Evolutionary conservation across 208 protist genomes (phyloP).

Genomic region (Wallacemonas sp.): DNA sequence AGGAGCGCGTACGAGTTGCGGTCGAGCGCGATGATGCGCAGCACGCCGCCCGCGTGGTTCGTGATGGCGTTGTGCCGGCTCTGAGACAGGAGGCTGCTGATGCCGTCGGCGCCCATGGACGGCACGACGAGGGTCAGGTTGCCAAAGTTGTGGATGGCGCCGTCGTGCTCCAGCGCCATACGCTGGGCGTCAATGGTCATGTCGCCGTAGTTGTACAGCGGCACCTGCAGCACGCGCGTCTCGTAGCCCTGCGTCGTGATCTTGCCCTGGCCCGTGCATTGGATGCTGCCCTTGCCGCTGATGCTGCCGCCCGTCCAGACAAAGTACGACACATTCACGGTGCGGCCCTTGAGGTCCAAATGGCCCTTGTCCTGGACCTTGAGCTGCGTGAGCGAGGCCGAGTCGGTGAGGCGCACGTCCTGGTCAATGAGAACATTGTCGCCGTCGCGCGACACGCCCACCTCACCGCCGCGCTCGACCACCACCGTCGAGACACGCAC

Average conservation of each 20-base stretch:
- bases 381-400: slow-evolving; percentile 51
- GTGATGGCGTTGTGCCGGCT: slow-evolving; percentile 55
- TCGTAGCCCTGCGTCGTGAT: slow-evolving; percentile 74
- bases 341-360: slow-evolving; percentile 55
- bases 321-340: slow-evolving; percentile 79
- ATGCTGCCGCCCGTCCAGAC: slow-evolving; percentile 79
- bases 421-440: slow-evolving; percentile 64
- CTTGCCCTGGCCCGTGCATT: slow-evolving; percentile 54
- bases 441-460: slow-evolving; percentile 51
- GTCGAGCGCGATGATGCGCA: slow-evolving; percentile 65
- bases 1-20: slow-evolving; percentile 48
- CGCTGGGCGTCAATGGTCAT: slow-evolving; percentile 83
- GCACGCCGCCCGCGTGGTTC: slow-evolving; percentile 48
- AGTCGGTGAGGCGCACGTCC: slow-evolving; percentile 49
- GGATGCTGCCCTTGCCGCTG: slow-evolving; percentile 68
- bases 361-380: slow-evolving; percentile 68
- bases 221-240: slow-evolving; percentile 53
- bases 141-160: slow-evolving; percentile 78
- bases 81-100: slow-evolving; percentile 57
- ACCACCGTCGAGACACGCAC: slow-evolving; percentile 66
- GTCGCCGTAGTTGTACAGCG: slow-evolving; percentile 76
- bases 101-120: slow-evolving; percentile 59
- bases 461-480: slow-evolving; percentile 60
- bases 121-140: slow-evolving; percentile 68
- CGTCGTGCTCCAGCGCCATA: slow-evolving; percentile 54